A percentile compares a stretch with the other conserved stretches of the same genome.
These are phyloP conservation scores for Quercus phellos DNA, from an alignment of 331 rosid species.

Conservation along the genomic window DNA sequence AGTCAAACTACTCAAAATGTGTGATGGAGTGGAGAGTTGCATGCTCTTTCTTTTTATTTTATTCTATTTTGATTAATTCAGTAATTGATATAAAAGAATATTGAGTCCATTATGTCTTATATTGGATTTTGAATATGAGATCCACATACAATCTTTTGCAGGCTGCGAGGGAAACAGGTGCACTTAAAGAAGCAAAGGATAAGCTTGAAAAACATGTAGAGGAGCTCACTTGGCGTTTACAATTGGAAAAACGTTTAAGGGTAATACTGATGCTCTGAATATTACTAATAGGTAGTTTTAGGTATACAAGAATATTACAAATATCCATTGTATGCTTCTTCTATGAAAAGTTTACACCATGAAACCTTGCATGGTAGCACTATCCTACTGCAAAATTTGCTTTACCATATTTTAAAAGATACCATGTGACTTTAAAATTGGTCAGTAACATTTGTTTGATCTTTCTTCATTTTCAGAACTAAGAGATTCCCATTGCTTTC, in stretches of 20 bases:
- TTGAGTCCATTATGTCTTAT: not conserved
- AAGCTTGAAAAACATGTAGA: constrained; percentile 75
- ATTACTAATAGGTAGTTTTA: constrained; percentile 5
- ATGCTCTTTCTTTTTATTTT: not conserved
- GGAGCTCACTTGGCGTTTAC: constrained; percentile 89
- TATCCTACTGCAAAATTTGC: not conserved
- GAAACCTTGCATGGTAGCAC: not conserved
- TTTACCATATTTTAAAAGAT: not conserved
- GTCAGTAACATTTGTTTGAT: not conserved
- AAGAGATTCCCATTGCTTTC: not conserved
- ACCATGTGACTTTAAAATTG: not conserved
- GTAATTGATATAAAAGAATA: constrained; percentile 3
- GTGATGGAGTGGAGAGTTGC: not conserved
- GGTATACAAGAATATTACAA: not conserved
- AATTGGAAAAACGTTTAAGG: constrained; percentile 78
- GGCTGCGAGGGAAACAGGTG: constrained; percentile 92
- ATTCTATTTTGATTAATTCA: not conserved
- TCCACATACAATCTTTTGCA: constrained; percentile 28
- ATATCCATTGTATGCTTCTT: constrained; percentile 9
- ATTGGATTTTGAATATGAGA: constrained; percentile 12
- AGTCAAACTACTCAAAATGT: not conserved
- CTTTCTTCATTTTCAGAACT: not conserved
- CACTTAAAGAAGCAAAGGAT: constrained; percentile 86
- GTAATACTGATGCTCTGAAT: constrained; percentile 36
- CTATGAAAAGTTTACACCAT: not conserved